Percentiles rank a stretch among this genome's conserved stretches.
Evolutionary conservation across 345 rosid species (phyloP).

Genomic region (Corymbia maculata): DNA sequence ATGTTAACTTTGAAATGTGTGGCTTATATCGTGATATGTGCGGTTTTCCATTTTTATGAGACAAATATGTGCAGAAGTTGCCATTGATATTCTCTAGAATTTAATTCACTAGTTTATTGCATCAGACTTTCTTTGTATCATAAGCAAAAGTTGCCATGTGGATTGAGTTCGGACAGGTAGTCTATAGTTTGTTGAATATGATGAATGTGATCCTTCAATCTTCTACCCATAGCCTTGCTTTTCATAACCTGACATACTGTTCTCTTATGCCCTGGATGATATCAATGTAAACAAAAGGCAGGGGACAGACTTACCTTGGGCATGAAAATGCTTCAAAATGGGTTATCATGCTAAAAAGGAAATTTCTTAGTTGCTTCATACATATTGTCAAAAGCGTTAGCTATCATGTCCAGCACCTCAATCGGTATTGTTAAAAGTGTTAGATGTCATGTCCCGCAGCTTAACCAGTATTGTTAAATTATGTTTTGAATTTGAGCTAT

Average conservation of each 20-base stretch:
- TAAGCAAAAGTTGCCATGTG: no score
- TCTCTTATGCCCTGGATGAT: conserved; percentile 34
- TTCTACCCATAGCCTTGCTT: not conserved
- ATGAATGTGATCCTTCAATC: not conserved
- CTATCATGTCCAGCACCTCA: not conserved
- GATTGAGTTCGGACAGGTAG: not conserved
- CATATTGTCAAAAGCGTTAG: not conserved
- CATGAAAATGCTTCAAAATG: no score
- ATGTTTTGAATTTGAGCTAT: rapidly evolving
- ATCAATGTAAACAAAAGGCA: conserved; percentile 44
- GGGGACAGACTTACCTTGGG: conserved; percentile 41
- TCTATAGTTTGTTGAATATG: not conserved
- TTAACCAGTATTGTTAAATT: conserved; percentile 23
- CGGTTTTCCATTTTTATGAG: no score
- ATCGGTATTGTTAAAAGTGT: no score
- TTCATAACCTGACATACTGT: not conserved
- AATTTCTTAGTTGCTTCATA: no score
- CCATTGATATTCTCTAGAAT: no score
- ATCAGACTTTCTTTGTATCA: no score
- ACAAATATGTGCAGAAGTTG: no score
- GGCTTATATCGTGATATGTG: no score
- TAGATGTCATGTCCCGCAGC: not conserved
- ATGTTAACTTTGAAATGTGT: no score
- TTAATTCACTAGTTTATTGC: no score
- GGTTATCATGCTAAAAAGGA: no score